phyloP scores from a whole-genome alignment of 257 asterid species.

The Scutellaria baicalensis region DNA sequence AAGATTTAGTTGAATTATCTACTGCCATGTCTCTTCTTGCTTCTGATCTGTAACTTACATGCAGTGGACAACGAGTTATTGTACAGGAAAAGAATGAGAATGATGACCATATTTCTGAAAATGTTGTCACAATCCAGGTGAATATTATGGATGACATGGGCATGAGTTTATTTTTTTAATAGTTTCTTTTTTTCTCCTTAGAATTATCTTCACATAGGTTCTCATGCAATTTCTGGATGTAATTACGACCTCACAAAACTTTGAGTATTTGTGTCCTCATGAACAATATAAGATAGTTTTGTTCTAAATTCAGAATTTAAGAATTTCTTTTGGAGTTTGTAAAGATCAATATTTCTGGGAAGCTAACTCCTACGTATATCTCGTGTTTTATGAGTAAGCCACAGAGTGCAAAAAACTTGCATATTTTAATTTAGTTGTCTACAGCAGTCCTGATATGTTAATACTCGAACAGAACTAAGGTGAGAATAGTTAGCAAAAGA shows the following conservation, averaged over 20 bases:
- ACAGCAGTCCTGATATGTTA: neutral
- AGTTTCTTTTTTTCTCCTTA: neutral
- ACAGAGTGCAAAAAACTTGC: neutral
- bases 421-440: neutral
- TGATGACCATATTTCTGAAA: constrained; percentile 49
- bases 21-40: constrained; percentile 2
- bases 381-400: too few relatives aligned
- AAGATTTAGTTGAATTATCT: neutral
- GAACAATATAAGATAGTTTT: neutral
- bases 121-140: constrained; percentile 74
- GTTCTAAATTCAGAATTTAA: neutral
- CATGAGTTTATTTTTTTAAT: neutral
- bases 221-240: neutral
- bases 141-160: constrained; percentile 11
- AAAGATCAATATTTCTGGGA: neutral
- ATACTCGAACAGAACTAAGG: neutral
- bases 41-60: constrained; percentile 23
- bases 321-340: neutral
- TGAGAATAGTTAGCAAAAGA: neutral
- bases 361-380: neutral
- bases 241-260: neutral
- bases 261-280: neutral
- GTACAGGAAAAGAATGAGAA: constrained; percentile 57
- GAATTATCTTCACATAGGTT: neutral
- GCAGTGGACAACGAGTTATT: constrained; percentile 84